phyloP scores from a whole-genome alignment of 139 green algal species.

The Cymbomonas tetramitiformis region DNA sequence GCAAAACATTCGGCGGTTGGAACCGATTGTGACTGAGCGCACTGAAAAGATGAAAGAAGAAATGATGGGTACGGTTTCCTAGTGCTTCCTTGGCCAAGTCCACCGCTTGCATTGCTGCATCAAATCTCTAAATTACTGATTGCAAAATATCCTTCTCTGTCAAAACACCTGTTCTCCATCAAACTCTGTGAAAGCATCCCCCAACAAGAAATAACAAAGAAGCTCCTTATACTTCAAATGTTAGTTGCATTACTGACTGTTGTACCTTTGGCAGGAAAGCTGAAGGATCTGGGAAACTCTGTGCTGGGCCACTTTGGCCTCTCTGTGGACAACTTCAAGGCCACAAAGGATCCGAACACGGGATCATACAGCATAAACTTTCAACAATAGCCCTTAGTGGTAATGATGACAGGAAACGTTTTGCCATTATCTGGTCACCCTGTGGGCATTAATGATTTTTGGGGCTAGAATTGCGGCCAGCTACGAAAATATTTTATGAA shows the following conservation, averaged over 20 bases:
- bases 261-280: too few species aligned
- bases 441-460: too few species aligned
- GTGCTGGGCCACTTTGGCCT: constrained; percentile 92
- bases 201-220: too few species aligned
- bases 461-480: too few species aligned
- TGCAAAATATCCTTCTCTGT: neutral
- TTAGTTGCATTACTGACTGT: too few species aligned
- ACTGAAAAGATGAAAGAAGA: constrained; percentile 87
- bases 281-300: constrained; percentile 90
- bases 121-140: neutral
- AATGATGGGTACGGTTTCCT: constrained; percentile 39
- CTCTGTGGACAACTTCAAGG: constrained; percentile 90
- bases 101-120: neutral
- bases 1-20: too few species aligned
- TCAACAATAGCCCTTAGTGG: too few species aligned
- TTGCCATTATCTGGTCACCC: too few species aligned
- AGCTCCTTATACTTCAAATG: too few species aligned
- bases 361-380: constrained; percentile 86
- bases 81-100: neutral
- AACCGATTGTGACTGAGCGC: constrained; percentile 55
- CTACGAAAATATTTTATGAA: too few species aligned
- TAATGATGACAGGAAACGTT: too few species aligned
- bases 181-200: constrained; percentile 25
- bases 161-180: neutral
- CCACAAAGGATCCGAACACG: constrained; percentile 76